These are phyloP conservation scores for Diaporthe longicolla DNA, from an alignment of 2,329 filamentous ascomycete species.

Conservation along the genomic window DNA sequence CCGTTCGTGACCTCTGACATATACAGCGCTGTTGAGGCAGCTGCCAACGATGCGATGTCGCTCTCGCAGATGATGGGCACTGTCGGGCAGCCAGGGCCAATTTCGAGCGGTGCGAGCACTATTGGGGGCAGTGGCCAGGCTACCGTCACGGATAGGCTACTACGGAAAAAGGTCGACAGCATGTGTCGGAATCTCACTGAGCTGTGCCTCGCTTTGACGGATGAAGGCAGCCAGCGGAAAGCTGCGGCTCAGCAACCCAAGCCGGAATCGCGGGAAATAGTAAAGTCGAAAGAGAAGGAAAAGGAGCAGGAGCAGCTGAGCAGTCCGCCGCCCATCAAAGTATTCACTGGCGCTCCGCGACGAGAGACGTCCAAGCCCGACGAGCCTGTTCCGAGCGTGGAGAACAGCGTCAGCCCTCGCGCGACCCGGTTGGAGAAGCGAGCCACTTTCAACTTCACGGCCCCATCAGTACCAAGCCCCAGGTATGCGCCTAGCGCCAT, in stretches of 20 bases:
- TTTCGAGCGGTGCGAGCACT: constrained; percentile 76
- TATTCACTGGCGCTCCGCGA: constrained; percentile 52
- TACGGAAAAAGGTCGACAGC: constrained; percentile 91
- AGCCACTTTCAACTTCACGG: constrained; percentile 54
- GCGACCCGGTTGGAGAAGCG: constrained; percentile 69
- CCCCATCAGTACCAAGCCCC: constrained; percentile 60
- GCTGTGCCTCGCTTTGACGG: constrained; percentile 86
- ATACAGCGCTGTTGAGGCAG: constrained; percentile 83
- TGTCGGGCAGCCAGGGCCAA: constrained; percentile 76
- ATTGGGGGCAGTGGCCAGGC: constrained; percentile 64
- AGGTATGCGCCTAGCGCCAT: constrained; percentile 52
- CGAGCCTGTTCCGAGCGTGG: constrained; percentile 53
- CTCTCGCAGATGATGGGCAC: constrained; percentile 84
- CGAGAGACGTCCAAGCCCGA: constrained; percentile 60
- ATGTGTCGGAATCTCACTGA: constrained; percentile 95
- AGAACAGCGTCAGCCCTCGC: constrained; percentile 59
- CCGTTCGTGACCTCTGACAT: constrained; percentile 77
- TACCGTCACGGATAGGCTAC: constrained; percentile 81
- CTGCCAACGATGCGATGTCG: constrained; percentile 84
- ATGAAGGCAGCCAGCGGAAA: constrained; percentile 62
- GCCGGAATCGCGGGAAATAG: constrained; percentile 44
- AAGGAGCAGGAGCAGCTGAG: constrained; percentile 49
- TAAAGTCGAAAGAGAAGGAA: constrained; percentile 21
- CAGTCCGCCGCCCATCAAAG: constrained; percentile 63
- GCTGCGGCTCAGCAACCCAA: constrained; percentile 44